Evolutionary conservation across 2,329 filamentous ascomycete species (phyloP).

Genomic region (Raffaelea albimanens): DNA sequence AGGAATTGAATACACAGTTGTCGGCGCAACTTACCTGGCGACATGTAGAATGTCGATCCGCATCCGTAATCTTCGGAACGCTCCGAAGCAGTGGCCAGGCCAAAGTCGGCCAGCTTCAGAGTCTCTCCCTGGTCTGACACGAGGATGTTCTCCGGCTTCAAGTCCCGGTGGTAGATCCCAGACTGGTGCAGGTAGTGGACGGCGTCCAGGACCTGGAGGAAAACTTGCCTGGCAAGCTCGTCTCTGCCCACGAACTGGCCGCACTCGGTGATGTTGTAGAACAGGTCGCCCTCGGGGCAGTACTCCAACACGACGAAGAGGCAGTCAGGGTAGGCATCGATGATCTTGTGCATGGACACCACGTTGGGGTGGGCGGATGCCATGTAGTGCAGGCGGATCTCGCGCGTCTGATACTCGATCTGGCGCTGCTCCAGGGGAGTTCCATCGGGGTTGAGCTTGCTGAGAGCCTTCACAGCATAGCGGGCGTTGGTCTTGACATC

Average conservation of each 20-base stretch:
- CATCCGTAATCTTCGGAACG: slow-evolving; percentile 92
- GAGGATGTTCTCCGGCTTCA: slow-evolving; percentile 97
- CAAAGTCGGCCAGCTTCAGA: slow-evolving; percentile 95
- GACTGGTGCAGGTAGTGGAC: slow-evolving; percentile 89
- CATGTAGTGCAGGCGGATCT: slow-evolving; percentile 84
- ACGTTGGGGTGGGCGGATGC: slow-evolving; percentile 88
- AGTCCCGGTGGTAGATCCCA: slow-evolving; percentile 92
- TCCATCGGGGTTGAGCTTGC: slow-evolving; percentile 71
- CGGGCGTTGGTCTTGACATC: slow-evolving; percentile 71
- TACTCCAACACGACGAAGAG: slow-evolving; percentile 96
- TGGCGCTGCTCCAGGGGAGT: slow-evolving; percentile 72
- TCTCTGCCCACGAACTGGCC: slow-evolving; percentile 92
- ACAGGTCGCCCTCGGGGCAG: slow-evolving; percentile 92
- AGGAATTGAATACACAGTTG: slow-evolving; percentile 7
- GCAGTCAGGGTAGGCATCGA: slow-evolving; percentile 85
- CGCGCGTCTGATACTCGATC: slow-evolving; percentile 80
- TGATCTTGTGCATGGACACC: slow-evolving; percentile 85
- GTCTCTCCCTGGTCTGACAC: slow-evolving; percentile 82
- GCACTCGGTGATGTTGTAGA: slow-evolving; percentile 93
- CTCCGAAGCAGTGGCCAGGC: slow-evolving; percentile 76
- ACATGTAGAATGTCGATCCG: slow-evolving; percentile 99
- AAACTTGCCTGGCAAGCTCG: slow-evolving; percentile 73
- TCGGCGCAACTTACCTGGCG: slow-evolving; percentile 57
- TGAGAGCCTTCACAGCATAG: slow-evolving; percentile 95
- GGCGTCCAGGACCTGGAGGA: slow-evolving; percentile 92